Base-by-base conservation (phyloP, 495 filamentous ascomycete genomes). In the Xylaria grammica region DNA sequence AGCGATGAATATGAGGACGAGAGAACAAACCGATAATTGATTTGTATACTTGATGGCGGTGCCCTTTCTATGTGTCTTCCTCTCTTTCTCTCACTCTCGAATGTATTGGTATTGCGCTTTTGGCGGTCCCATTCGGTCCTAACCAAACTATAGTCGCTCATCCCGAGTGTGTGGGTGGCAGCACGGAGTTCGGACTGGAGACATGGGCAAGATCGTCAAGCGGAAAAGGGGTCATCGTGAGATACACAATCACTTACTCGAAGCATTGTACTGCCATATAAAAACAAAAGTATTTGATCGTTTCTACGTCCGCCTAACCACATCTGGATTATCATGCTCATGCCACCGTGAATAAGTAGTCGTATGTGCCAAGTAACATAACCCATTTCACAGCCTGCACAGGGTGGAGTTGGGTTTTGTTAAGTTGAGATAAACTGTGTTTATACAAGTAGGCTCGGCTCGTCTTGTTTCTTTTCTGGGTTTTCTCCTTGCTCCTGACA, bases 361-460 rank as follows among this genome's bases (percentile, higher is more conserved):
- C 2, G 19, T 20, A 26, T 50, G 10, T 24, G 44, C 19, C 22
- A 46, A 15, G 44, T 10, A 0, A 10, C n/a, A 24, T 22, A 9
- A 22, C 19, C n/a, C 44, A 22, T 13, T 22, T 22, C 19, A 48
- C 3, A 26, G 42, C 4, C n/a, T n/a, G n/a, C n/a, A n/a, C n/a
- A 29, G 24, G 42, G 42, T 4, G 7, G n/a, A 7, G n/a, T 19
- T 52, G 26, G 29, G 8, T n/a, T 11, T 8, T 3, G 34, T 52
- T 4, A 15, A 52, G 29, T n/a, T 52, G 67, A 78, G 29, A 81
- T 86, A n/a, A n/a, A n/a, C n/a, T n/a, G n/a, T n/a, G n/a, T n/a
- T n/a, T n/a, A n/a, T n/a, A n/a, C n/a, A n/a, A n/a, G n/a, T n/a
- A n/a, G n/a, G n/a, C n/a, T n/a, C n/a, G n/a, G n/a, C n/a, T n/a